Conservation (phyloP, 768 basidiomycete genomes). For the Phaeotremella skinneri region DNA sequence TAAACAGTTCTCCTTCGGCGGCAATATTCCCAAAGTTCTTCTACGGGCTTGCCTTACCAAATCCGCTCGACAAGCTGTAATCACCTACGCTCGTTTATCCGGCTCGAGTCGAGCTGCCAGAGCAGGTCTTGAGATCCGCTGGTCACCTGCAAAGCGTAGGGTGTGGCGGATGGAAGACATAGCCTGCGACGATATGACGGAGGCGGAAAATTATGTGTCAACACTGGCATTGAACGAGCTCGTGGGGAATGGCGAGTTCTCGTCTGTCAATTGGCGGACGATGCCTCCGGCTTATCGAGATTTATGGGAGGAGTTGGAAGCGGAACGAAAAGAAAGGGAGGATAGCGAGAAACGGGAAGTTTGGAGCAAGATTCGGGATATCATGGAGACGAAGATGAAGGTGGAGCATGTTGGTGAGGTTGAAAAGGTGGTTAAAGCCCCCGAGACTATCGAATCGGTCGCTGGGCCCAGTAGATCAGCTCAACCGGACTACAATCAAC, state of each 20-base stretch:
- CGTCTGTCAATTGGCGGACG: slow-evolving; percentile 63
- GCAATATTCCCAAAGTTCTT: slow-evolving; percentile 72
- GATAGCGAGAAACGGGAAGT: slow-evolving; percentile 64
- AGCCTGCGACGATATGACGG: slow-evolving; percentile 70
- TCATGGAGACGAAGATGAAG: slow-evolving; percentile 56
- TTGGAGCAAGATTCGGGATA: slow-evolving; percentile 67
- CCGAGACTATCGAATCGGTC: background rate
- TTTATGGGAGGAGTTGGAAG: slow-evolving; percentile 87
- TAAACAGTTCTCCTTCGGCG: slow-evolving; percentile 68
- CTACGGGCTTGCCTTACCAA: slow-evolving; percentile 57
- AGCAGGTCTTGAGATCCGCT: slow-evolving; percentile 68
- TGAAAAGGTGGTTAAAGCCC: background rate
- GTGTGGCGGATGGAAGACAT: slow-evolving; percentile 81
- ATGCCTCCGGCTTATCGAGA: slow-evolving; percentile 81
- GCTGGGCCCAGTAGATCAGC: background rate
- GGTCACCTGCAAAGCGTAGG: slow-evolving; percentile 59
- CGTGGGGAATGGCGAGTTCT: slow-evolving; percentile 47
- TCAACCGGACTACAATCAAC: slow-evolving; percentile 52
- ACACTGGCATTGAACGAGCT: slow-evolving; percentile 79
- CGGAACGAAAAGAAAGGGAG: slow-evolving; percentile 60
- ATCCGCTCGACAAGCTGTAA: slow-evolving; percentile 62
- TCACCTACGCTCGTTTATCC: slow-evolving; percentile 67
- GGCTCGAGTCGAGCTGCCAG: slow-evolving; percentile 72
- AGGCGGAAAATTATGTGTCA: slow-evolving; percentile 88
- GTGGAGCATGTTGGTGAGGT: background rate